phyloP scores from a whole-genome alignment of 495 filamentous ascomycete genomes.

The Penicillium atrosanguineum region DNA sequence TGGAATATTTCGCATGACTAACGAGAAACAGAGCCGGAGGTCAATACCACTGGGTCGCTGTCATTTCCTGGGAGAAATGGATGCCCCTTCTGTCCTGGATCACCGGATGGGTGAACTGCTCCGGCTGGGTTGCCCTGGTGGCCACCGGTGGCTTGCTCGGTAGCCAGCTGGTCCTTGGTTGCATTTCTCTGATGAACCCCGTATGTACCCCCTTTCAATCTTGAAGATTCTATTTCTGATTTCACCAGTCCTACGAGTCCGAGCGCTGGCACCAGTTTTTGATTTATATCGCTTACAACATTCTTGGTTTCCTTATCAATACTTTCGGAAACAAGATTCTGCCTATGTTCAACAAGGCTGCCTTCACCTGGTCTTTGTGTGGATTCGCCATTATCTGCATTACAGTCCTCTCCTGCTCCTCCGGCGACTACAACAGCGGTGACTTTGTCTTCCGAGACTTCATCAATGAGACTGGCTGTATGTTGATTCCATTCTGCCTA shows the following conservation, averaged over 20 bases:
- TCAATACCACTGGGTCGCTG: conserved; percentile 77
- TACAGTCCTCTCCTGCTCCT: conserved; percentile 60
- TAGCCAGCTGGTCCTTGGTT: conserved; percentile 56
- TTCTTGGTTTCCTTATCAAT: conserved; percentile 64
- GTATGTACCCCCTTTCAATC: conserved; percentile 16
- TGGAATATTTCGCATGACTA: conserved; percentile 30
- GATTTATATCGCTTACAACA: conserved; percentile 65
- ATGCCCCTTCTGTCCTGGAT: conserved; percentile 65
- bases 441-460: conserved; percentile 59
- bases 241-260: conserved; percentile 44
- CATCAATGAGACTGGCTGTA: conserved; percentile 58
- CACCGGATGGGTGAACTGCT: conserved; percentile 74
- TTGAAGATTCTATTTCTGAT: not conserved
- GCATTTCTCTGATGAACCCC: conserved; percentile 57
- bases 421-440: conserved; percentile 58
- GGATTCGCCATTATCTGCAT: conserved; percentile 70
- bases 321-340: conserved; percentile 60
- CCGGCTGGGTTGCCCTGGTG: conserved; percentile 63
- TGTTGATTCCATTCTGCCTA: conserved; percentile 10
- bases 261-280: conserved; percentile 73
- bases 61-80: conserved; percentile 52
- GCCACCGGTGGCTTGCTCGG: conserved; percentile 51
- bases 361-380: conserved; percentile 63
- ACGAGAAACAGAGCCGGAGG: conserved; percentile 47
- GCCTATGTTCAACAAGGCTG: conserved; percentile 62